These are phyloP conservation scores for Aspergillus fructus DNA, from an alignment of 2,329 filamentous ascomycete genomes.

Conservation along the genomic window DNA sequence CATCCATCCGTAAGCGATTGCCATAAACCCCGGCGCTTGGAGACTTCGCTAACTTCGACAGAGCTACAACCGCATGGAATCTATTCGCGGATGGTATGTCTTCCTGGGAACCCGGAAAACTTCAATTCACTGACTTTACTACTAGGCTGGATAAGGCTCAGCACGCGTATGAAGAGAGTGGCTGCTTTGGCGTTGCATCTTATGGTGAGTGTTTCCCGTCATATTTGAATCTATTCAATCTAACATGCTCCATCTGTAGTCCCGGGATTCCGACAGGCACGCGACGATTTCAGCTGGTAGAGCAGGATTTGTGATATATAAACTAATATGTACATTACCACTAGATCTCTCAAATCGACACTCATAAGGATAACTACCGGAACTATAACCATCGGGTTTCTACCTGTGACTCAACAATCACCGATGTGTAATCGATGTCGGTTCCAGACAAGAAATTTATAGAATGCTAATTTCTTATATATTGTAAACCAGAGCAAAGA, in stretches of 20 bases:
- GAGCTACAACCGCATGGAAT: constrained; percentile 55
- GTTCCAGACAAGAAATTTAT: no score
- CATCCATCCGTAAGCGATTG: constrained; percentile 52
- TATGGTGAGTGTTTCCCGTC: constrained; percentile 26
- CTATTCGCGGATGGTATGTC: constrained; percentile 53
- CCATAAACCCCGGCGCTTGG: neutral
- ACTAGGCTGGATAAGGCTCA: constrained; percentile 42
- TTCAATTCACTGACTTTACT: constrained; percentile 13
- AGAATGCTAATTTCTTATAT: no score
- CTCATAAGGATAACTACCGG: no score
- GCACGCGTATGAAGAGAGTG: constrained; percentile 38
- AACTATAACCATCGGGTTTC: no score
- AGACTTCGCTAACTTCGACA: constrained; percentile 16
- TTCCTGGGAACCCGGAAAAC: neutral
- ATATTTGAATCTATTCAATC: neutral
- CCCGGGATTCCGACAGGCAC: constrained; percentile 23
- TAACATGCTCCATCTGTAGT: constrained; percentile 16
- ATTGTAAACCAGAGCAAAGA: no score
- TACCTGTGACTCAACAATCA: no score
- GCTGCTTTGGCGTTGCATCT: constrained; percentile 31
- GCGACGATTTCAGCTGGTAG: constrained; percentile 16
- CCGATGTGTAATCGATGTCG: no score
- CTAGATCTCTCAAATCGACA: no score
- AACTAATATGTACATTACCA: neutral
- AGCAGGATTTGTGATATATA: neutral